These are phyloP conservation scores for Closterium sp. DNA, from an alignment of 139 green algal genomes.

Conservation along the genomic window DNA sequence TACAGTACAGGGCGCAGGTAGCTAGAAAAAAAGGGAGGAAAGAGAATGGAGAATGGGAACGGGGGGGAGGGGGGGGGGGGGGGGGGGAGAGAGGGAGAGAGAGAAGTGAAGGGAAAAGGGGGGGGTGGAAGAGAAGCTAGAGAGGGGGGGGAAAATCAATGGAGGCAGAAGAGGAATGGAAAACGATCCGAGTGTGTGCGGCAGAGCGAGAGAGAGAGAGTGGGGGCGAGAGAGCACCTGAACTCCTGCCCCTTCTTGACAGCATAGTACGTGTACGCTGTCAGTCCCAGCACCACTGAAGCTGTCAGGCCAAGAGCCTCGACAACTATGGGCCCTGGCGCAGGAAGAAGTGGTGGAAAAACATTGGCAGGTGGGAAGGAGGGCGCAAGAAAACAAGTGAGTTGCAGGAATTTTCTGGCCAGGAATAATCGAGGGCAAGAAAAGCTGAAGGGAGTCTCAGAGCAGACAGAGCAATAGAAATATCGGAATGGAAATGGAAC, in stretches of 20 bases:
- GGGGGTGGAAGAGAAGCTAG: background rate
- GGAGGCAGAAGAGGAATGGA: background rate
- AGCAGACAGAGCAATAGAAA: background rate
- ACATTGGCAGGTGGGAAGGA: too few relatives aligned
- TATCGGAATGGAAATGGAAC: background rate
- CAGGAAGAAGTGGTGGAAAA: background rate
- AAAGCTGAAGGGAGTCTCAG: background rate
- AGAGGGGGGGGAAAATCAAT: background rate
- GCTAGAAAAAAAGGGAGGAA: background rate
- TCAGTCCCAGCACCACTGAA: slow-evolving; percentile 57
- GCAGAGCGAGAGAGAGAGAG: background rate
- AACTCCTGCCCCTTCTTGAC: slow-evolving; percentile 63
- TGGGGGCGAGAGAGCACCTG: slow-evolving; percentile 4
- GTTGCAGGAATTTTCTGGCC: too few relatives aligned
- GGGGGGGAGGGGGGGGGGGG: too few relatives aligned
- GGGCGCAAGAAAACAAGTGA: too few relatives aligned
- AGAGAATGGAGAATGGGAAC: too few relatives aligned
- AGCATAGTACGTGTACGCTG: slow-evolving; percentile 71
- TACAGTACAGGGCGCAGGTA: background rate
- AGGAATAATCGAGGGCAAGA: too few relatives aligned
- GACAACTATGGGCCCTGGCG: slow-evolving; percentile 59
- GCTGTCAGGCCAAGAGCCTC: slow-evolving; percentile 64
- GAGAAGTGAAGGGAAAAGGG: too few relatives aligned
- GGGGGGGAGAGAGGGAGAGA: too few relatives aligned
- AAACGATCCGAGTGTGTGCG: background rate